These are phyloP conservation scores for Pseudogymnoascus pannorum DNA, from an alignment of 2,329 filamentous ascomycete genomes.

Conservation along the genomic window DNA sequence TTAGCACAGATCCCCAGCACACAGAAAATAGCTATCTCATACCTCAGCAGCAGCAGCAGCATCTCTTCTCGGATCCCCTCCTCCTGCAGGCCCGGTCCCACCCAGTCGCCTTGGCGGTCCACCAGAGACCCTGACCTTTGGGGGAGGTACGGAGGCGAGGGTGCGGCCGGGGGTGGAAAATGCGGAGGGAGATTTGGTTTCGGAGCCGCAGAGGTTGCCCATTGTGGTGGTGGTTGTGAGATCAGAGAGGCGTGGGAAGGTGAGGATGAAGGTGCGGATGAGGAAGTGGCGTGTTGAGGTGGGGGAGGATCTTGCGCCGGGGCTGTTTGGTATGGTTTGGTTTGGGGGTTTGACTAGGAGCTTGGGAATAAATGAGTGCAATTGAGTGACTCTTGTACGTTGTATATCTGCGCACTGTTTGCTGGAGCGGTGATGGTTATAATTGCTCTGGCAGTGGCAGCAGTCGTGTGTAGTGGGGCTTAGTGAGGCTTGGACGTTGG, in stretches of 20 bases:
- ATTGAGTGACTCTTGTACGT: not conserved
- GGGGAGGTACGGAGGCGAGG: not conserved
- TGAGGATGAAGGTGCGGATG: slow-evolving; percentile 65
- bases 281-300: slow-evolving; percentile 62
- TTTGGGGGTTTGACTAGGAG: not conserved
- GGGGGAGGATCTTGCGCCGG: slow-evolving; percentile 64
- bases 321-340: slow-evolving; percentile 61
- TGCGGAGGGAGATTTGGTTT: not conserved
- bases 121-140: slow-evolving; percentile 44
- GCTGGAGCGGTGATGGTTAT: not conserved
- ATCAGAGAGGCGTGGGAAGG: slow-evolving; percentile 44
- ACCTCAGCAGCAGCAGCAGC: slow-evolving; percentile 84
- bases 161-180: slow-evolving; percentile 8
- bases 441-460: not conserved
- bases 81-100: slow-evolving; percentile 30
- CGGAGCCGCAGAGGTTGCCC: slow-evolving; percentile 9
- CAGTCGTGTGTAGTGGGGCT: not conserved
- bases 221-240: slow-evolving; percentile 20
- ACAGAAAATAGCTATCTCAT: slow-evolving; percentile 28
- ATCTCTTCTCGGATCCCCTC: slow-evolving; percentile 55
- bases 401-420: not conserved
- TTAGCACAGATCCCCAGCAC: not conserved
- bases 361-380: not conserved
- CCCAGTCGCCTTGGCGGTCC: slow-evolving; percentile 60
- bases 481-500: not conserved